These are phyloP conservation scores for Hydrangea macrophylla DNA, from an alignment of 148 eudicot species.

Conservation along the genomic window DNA sequence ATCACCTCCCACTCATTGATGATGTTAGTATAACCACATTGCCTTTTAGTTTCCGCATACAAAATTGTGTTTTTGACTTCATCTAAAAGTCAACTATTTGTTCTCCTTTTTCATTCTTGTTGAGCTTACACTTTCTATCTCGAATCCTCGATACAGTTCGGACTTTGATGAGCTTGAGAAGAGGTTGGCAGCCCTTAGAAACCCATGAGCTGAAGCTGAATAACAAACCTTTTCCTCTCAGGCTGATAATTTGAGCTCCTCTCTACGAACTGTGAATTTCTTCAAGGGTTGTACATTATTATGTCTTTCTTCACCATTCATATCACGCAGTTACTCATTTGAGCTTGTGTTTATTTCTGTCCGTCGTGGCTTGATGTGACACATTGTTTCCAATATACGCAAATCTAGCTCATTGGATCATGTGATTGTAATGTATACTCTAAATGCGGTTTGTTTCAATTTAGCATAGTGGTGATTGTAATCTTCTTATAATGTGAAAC, in stretches of 20 bases:
- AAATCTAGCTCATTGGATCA: neutral
- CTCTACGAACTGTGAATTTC: neutral
- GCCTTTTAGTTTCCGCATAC: too few species aligned
- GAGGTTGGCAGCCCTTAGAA: slow-evolving; percentile 89
- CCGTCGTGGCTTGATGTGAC: neutral
- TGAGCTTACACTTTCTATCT: neutral
- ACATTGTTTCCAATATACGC: neutral
- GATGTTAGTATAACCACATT: neutral
- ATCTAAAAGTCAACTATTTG: neutral
- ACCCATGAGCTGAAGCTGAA: slow-evolving; percentile 34
- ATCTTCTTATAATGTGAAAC: too few species aligned
- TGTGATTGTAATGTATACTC: neutral
- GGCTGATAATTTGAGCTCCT: slow-evolving; percentile 2
- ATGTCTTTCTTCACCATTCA: neutral
- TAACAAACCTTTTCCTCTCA: neutral
- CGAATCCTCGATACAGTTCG: slow-evolving; percentile 49
- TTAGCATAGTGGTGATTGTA: neutral
- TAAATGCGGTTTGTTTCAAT: neutral
- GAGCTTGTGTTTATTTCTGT: neutral
- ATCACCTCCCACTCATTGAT: neutral
- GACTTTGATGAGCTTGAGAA: slow-evolving; percentile 73
- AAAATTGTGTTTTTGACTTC: too few species aligned
- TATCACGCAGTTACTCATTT: neutral
- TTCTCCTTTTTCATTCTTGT: neutral
- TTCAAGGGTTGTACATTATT: neutral